Conservation (phyloP, 2,329 filamentous ascomycete species). For the Pestalotiopsis sp. region DNA sequence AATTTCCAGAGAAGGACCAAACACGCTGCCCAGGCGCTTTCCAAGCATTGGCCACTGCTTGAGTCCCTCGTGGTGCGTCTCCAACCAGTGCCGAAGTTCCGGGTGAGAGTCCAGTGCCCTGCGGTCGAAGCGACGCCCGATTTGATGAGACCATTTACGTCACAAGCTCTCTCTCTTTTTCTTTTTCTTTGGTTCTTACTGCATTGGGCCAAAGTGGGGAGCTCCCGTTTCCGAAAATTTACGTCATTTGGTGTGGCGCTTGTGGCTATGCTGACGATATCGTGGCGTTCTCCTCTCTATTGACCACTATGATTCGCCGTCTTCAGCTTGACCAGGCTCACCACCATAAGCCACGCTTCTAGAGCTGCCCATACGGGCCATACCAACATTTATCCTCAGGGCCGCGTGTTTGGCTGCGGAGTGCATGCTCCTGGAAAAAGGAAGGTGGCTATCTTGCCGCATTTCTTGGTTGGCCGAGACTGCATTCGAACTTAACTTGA, state of each 20-base stretch:
- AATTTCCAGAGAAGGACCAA: background rate
- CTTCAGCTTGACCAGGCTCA: background rate
- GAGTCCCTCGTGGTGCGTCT: background rate
- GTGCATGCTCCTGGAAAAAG: background rate
- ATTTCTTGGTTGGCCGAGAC: background rate
- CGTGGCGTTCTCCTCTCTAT: background rate
- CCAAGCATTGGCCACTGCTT: constrained; percentile 4
- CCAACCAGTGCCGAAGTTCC: constrained; percentile 6
- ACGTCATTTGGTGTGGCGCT: constrained; percentile 9
- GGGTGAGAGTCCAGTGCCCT: background rate
- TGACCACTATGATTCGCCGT: background rate
- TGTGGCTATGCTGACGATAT: background rate
- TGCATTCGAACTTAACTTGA: background rate
- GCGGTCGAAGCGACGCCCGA: background rate
- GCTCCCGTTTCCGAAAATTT: background rate
- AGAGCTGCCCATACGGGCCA: too few relatives aligned
- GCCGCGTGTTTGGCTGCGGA: background rate
- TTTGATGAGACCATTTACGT: constrained; percentile 3
- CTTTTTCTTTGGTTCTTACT: background rate
- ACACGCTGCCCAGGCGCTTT: background rate
- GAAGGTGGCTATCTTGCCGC: background rate
- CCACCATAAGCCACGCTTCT: too few relatives aligned
- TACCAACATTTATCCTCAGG: too few relatives aligned
- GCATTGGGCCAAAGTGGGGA: background rate
- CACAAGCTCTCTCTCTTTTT: background rate